These are phyloP conservation scores for Torrubiella hemipterigena DNA, from an alignment of 2,329 filamentous ascomycete genomes.

Conservation along the genomic window DNA sequence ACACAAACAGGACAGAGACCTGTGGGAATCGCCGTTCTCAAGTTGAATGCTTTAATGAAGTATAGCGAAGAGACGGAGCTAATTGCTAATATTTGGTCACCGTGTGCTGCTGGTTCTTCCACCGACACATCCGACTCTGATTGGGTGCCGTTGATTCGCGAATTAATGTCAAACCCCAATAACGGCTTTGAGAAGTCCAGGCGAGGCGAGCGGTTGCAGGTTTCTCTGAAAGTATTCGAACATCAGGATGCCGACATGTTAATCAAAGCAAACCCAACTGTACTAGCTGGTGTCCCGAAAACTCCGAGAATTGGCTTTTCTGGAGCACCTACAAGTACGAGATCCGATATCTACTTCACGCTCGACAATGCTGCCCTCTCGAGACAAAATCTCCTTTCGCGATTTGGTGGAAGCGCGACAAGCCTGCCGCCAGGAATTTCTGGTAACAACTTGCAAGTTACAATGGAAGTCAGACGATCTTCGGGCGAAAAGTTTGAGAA, in stretches of 20 bases:
- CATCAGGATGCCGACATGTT: conserved; percentile 67
- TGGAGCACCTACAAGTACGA: conserved; percentile 72
- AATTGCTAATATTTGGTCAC: conserved; percentile 65
- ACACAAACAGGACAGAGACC: conserved; percentile 35
- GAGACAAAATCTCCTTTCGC: conserved; percentile 57
- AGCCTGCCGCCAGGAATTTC: conserved; percentile 50
- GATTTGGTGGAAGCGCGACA: conserved; percentile 62
- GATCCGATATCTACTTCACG: conserved; percentile 93
- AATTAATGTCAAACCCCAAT: conserved; percentile 61
- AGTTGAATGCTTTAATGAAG: conserved; percentile 64
- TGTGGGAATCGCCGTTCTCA: conserved; percentile 66
- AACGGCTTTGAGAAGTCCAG: conserved; percentile 63
- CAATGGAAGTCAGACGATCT: conserved; percentile 71
- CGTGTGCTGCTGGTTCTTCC: conserved; percentile 33
- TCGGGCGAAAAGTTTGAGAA: conserved; percentile 74
- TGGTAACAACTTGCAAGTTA: conserved; percentile 72
- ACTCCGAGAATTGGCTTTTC: conserved; percentile 90
- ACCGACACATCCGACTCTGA: conserved; percentile 50
- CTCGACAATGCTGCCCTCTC: conserved; percentile 68
- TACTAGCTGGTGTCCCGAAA: conserved; percentile 68
- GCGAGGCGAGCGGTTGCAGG: conserved; percentile 63
- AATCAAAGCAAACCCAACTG: conserved; percentile 76
- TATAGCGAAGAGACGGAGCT: conserved; percentile 63
- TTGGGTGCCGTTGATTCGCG: conserved; percentile 62
- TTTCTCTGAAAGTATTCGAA: conserved; percentile 69